These are phyloP conservation scores for Pseudogymnoascus destructans DNA, from an alignment of 2,329 filamentous ascomycete genomes.

Conservation along the genomic window DNA sequence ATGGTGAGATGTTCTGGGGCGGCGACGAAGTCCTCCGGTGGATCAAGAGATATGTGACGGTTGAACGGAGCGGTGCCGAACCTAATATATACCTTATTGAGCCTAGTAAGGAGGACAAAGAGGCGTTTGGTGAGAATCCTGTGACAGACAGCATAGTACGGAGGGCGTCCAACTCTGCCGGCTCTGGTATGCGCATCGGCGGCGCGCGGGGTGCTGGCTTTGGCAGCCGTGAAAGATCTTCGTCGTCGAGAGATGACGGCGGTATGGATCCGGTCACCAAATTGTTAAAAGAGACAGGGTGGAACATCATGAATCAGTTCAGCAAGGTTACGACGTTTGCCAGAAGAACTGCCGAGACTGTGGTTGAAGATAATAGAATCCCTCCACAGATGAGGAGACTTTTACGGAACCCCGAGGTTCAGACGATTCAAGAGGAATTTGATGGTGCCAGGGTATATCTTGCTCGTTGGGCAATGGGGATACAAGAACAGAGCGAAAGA, in stretches of 20 bases:
- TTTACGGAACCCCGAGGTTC: conserved; percentile 83
- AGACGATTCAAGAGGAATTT: conserved; percentile 91
- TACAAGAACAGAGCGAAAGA: conserved; percentile 88
- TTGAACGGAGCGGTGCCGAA: conserved; percentile 76
- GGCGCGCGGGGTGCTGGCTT: conserved; percentile 29
- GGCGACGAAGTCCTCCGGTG: conserved; percentile 90
- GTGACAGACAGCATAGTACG: conserved; percentile 31
- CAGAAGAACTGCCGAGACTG: conserved; percentile 75
- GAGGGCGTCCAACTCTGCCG: conserved; percentile 26
- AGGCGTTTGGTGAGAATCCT: conserved; percentile 48
- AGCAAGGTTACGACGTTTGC: conserved; percentile 97
- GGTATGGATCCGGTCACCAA: conserved; percentile 89
- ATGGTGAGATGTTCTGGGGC: conserved; percentile 89
- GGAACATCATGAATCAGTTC: conserved; percentile 93
- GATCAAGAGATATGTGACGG: conserved; percentile 69
- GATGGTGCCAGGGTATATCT: conserved; percentile 92
- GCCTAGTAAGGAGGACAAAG: conserved; percentile 69
- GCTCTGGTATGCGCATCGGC: conserved; percentile 24
- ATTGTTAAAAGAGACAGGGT: conserved; percentile 84
- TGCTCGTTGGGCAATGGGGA: conserved; percentile 96
- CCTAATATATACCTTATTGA: conserved; percentile 86
- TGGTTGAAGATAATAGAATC: conserved; percentile 80
- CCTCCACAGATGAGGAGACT: conserved; percentile 78
- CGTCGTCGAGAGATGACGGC: conserved; percentile 40
- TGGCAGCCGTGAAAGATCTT: conserved; percentile 20